Conservation (phyloP, 176 grass and related monocot genomes). For the Oryza glumipatula region DNA sequence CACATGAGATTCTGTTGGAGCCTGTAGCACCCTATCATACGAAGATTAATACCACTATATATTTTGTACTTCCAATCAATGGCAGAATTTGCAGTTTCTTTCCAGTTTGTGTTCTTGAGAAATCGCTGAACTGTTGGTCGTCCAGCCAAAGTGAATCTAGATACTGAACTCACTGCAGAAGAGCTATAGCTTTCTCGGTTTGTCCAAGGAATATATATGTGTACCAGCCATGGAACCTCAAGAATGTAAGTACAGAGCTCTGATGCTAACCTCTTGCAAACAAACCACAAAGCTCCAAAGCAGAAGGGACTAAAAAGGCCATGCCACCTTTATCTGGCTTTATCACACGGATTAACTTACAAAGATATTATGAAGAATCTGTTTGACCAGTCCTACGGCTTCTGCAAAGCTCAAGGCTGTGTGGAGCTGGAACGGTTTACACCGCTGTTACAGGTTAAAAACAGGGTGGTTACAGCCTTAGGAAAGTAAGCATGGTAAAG, state of each 20-base stretch:
- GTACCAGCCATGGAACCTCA: background rate
- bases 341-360: conserved; percentile 26
- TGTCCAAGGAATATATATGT: conserved; percentile 35
- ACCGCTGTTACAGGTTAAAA: conserved; percentile 33
- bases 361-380: background rate
- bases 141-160: background rate
- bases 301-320: conserved; percentile 22
- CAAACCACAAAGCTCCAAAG: conserved; percentile 44
- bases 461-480: background rate
- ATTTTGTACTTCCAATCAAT: background rate
- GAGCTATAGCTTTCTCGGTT: background rate
- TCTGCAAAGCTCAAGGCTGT: conserved; percentile 31
- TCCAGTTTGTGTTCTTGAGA: background rate
- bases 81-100: background rate
- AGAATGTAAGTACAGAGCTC: background rate
- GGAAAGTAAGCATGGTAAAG: background rate
- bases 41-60: background rate
- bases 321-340: conserved; percentile 29
- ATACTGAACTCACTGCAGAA: background rate
- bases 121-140: background rate
- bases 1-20: background rate
- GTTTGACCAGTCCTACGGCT: conserved; percentile 47
- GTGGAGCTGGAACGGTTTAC: background rate
- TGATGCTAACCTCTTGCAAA: conserved; percentile 39
- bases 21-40: background rate